These are phyloP conservation scores for Mycena leptocephala DNA, from an alignment of 768 basidiomycete species.

Conservation along the genomic window DNA sequence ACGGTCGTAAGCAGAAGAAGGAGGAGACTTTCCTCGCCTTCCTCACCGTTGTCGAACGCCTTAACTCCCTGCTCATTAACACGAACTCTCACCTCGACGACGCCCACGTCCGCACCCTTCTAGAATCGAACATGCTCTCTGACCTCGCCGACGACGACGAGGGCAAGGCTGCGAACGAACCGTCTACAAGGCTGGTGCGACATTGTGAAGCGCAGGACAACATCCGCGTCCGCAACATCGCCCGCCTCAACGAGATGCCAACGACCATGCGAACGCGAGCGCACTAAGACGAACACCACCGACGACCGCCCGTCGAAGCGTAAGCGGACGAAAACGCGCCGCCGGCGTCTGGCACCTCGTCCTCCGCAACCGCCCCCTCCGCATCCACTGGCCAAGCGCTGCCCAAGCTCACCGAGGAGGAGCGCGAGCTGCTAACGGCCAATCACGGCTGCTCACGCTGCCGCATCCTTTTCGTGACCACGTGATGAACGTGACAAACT, in stretches of 20 bases:
- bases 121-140: neutral
- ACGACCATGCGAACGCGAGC: neutral
- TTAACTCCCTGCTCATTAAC: constrained; percentile 6
- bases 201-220: neutral
- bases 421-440: neutral
- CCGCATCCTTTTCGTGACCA: neutral
- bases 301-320: neutral
- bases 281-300: too few species aligned
- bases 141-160: neutral
- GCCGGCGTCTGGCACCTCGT: too few species aligned
- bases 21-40: neutral
- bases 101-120: neutral
- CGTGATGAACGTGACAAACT: neutral
- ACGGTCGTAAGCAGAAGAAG: neutral
- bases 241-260: neutral
- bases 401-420: neutral
- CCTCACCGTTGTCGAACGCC: neutral
- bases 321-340: neutral
- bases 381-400: neutral
- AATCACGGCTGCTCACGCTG: neutral
- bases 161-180: neutral
- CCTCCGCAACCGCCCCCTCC: neutral
- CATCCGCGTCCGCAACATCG: neutral
- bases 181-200: neutral
- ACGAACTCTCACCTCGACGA: neutral